Base-by-base conservation (phyloP, 495 filamentous ascomycete genomes). In the Lasiosphaeriaceae sp. region DNA sequence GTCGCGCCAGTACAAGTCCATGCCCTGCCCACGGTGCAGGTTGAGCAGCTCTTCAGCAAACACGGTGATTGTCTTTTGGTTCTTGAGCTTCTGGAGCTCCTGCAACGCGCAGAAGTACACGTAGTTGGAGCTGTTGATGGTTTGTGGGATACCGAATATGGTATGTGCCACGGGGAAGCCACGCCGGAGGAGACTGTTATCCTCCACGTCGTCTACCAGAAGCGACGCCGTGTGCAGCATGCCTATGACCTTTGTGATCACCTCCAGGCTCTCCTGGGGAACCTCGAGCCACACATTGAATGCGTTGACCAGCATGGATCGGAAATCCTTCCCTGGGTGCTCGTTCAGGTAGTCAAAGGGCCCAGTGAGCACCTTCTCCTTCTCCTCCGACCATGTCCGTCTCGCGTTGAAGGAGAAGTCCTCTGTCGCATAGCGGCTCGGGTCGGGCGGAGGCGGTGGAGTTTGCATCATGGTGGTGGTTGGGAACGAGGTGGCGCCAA, bases 1-100 rank as follows among this genome's bases (percentile, higher is more conserved):
- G 73, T 97, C 94, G 12, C 94, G 82, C 94, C 94, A 99, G 77
- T 89, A 96, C 50, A 99, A 81, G 66, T 99, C 94, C 89, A 97
- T 95, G 39, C 94, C 94, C 66, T 99, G 94, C 11, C 94, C 94
- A 31, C 92, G 83, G 74, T 98, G 95, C 20, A 98, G 84, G 70
- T 98, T 96, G 37, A 96, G 70, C 22, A 97, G 77, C 70, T 99
- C 94, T 52, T 96, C 88, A 4, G 87, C 85, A 72, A 88, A 97
- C 55, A 97, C 90, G 54, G 80, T 74, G 60, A 96, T 84, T 22
- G 83, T 83, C 50, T 71, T 73, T 0, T 86, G 83, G 64, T 90
- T 96, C 53, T 76, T 75, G 34, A 97, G 82, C 65, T 89, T 88
- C 56, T 85, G 79, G 1, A 96, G 72, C 71, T 93, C 89, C 60